Evolutionary conservation across 495 filamentous ascomycete species (phyloP), one percentile per base, ranked within the genome.

Genomic region (Astrothelium subdiscretum): DNA sequence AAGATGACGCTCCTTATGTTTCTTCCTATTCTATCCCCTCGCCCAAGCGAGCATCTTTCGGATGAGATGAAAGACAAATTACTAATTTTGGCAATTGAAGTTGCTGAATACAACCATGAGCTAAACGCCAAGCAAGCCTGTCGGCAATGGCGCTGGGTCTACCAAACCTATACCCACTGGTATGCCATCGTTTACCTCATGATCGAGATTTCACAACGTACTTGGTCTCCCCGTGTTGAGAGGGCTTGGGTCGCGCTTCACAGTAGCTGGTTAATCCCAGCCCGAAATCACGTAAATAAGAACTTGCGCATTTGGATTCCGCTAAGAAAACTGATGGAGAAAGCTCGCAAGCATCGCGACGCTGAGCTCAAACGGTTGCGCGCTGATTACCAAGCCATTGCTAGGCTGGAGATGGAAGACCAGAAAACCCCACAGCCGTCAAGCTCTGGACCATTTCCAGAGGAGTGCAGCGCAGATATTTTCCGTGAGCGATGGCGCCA

Each of bases 121-220:
- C 67, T 85, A 4, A 80, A 83, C 63, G 66, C 73, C 1, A 75
- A 81, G 43, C 69, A 70, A 26, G 62, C 70, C n/a, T 77, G 73
- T 32, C 73, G 75, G 2, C 74, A 80, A 31, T 86, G 82, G 83
- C 78, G 81, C 32, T 87, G 84, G 84, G 66, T 81, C 31, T 84
- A 74, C 66, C 76, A 81, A 58, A 83, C 81, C 0, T 83, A 80
- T 63, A 80, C 80, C 0, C 83, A 86, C 58, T 87, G 84, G 83
- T 77, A 86, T 68, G 76, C 82, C 44, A 73, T 84, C 57, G 79
- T 79, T 10, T 83, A 78, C 43, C 73, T 84, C 22, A 68, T 83
- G 10, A 73, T 81, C 57, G 80, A 83, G 24, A 75, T 78, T 11
- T 74, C 73, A n/a, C 74, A 75, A 31, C 76, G 80, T 8, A 75